Conservation (phyloP, 2,329 filamentous ascomycete genomes). For the Hymenoscyphus fructigenus region DNA sequence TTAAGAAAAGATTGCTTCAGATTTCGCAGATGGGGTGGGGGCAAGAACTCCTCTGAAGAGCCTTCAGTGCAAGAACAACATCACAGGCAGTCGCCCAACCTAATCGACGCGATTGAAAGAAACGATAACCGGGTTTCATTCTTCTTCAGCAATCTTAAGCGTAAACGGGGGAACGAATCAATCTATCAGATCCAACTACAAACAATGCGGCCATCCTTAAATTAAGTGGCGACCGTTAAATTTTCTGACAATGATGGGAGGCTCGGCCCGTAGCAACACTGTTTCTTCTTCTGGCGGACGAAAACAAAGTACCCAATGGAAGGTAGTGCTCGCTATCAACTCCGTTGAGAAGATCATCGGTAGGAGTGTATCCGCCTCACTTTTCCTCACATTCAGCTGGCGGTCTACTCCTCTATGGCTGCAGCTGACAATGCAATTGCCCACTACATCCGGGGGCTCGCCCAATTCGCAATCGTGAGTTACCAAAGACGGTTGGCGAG, state of each 20-base stretch:
- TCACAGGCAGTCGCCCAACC: background rate
- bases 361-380: background rate
- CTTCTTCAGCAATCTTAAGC: background rate
- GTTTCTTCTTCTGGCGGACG: background rate
- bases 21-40: background rate
- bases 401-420: background rate
- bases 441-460: background rate
- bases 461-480: background rate
- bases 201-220: background rate
- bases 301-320: background rate
- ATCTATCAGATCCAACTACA: background rate
- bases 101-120: background rate
- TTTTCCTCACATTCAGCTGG: background rate
- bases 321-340: background rate
- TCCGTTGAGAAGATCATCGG: background rate
- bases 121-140: background rate
- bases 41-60: background rate
- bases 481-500: background rate
- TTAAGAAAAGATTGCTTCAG: background rate
- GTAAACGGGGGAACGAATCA: background rate
- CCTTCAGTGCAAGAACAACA: background rate
- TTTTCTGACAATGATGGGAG: background rate
- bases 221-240: background rate
- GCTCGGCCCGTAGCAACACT: background rate
- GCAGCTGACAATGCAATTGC: constrained; percentile 1